These are phyloP conservation scores for Umbilicaria muhlenbergii DNA, from an alignment of 495 filamentous ascomycete species.

Conservation along the genomic window DNA sequence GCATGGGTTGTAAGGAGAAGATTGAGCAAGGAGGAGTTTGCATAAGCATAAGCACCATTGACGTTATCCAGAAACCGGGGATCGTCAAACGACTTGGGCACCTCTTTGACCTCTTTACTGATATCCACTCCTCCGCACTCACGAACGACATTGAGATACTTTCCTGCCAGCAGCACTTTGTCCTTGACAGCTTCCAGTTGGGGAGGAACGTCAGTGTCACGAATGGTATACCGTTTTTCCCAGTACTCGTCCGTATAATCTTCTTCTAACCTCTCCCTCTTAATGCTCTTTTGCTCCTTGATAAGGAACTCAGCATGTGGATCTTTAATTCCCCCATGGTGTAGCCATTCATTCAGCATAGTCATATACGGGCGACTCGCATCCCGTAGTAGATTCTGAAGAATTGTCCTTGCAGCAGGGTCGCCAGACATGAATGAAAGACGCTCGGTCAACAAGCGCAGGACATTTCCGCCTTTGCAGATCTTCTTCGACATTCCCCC, in stretches of 20 bases:
- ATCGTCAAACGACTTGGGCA: constrained; percentile 86
- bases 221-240: constrained; percentile 92
- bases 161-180: constrained; percentile 86
- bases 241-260: constrained; percentile 99
- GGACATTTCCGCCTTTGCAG: constrained; percentile 83
- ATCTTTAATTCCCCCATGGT: constrained; percentile 89
- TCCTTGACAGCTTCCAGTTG: constrained; percentile 86
- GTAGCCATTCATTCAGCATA: constrained; percentile 97
- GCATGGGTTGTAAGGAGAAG: constrained; percentile 85
- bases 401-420: constrained; percentile 63
- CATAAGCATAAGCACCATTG: constrained; percentile 84
- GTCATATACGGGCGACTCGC: constrained; percentile 89
- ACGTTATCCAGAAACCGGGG: constrained; percentile 84
- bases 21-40: constrained; percentile 84
- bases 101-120: constrained; percentile 73
- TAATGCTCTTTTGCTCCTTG: constrained; percentile 91
- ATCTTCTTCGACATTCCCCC: constrained; percentile 78
- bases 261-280: constrained; percentile 74
- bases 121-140: constrained; percentile 95
- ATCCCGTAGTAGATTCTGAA: constrained; percentile 70
- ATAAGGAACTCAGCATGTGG: constrained; percentile 89
- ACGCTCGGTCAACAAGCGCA: constrained; percentile 70
- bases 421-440: constrained; percentile 84
- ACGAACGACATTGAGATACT: constrained; percentile 93
- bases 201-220: constrained; percentile 78